Evolutionary conservation across 208 protist genomes (phyloP).

Genomic region (Spongospora subterranea): DNA sequence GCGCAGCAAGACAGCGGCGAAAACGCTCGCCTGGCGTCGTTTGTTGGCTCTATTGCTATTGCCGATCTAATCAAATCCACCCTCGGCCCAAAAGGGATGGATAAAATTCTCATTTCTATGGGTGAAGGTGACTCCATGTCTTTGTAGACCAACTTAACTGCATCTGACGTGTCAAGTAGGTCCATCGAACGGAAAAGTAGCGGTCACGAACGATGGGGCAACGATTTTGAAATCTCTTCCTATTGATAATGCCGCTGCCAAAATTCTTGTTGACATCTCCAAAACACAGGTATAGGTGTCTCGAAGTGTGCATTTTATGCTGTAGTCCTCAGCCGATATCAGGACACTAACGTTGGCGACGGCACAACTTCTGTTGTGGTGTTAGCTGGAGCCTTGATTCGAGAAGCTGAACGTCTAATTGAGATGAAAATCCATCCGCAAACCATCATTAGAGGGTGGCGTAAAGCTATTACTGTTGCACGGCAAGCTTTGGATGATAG

Average conservation of each 20-base stretch:
- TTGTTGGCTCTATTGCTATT: constrained; percentile 90
- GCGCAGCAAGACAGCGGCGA: constrained; percentile 63
- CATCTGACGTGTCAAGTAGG: neutral
- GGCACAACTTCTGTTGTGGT: constrained; percentile 99
- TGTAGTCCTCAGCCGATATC: constrained; percentile 32
- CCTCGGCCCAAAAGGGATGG: constrained; percentile 99
- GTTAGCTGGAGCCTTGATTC: constrained; percentile 96
- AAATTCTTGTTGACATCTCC: constrained; percentile 97
- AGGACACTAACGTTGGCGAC: constrained; percentile 99
- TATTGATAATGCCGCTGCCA: constrained; percentile 98
- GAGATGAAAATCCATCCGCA: constrained; percentile 98
- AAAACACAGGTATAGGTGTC: constrained; percentile 82
- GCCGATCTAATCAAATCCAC: constrained; percentile 99
- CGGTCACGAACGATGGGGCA: constrained; percentile 99
- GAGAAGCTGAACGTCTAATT: constrained; percentile 96
- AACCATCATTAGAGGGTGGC: constrained; percentile 84
- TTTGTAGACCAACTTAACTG: neutral
- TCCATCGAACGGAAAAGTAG: constrained; percentile 77
- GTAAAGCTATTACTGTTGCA: constrained; percentile 82
- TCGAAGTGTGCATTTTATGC: neutral
- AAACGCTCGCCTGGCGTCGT: constrained; percentile 78
- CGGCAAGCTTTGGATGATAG: constrained; percentile 73
- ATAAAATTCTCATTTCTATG: constrained; percentile 88
- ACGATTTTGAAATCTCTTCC: constrained; percentile 98
- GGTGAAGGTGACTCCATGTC: constrained; percentile 70